Conservation (phyloP, 805 yeast species). For the Phaffomyces antillensis region DNA sequence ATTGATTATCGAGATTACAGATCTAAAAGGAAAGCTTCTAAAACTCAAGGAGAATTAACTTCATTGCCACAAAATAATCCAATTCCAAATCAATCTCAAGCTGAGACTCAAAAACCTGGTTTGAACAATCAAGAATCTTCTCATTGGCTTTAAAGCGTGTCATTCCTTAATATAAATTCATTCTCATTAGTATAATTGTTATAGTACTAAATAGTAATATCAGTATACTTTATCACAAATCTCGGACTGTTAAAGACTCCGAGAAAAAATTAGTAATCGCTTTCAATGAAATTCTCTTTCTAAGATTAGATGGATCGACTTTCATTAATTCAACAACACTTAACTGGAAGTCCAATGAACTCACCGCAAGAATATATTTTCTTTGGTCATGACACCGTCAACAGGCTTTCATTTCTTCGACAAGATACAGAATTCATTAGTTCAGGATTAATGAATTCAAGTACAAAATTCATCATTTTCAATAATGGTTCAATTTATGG, state of each 20-base stretch:
- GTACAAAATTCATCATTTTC: slow-evolving; percentile 35
- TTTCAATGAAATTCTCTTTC: too few species aligned
- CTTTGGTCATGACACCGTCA: slow-evolving; percentile 47
- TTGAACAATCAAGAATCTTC: background rate
- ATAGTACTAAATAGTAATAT: too few species aligned
- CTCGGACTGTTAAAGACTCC: too few species aligned
- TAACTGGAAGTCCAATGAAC: slow-evolving; percentile 2
- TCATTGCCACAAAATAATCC: background rate
- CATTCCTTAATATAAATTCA: background rate
- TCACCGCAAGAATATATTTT: slow-evolving; percentile 9
- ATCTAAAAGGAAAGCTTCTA: too few species aligned
- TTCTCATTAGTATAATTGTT: too few species aligned
- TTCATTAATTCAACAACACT: background rate
- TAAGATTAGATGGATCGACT: background rate
- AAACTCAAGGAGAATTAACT: too few species aligned
- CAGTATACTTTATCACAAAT: too few species aligned
- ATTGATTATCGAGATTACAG: too few species aligned
- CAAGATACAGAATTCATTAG: slow-evolving; percentile 42
- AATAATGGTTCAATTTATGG: slow-evolving; percentile 18
- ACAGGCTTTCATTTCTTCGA: slow-evolving; percentile 52
- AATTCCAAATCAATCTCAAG: background rate
- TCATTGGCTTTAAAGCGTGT: background rate
- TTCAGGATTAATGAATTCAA: slow-evolving; percentile 31
- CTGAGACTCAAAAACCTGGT: background rate
- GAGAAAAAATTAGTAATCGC: too few species aligned